Evolutionary conservation across 148 eudicot genomes (phyloP).

Genomic region (Chenopodium berlandieri): DNA sequence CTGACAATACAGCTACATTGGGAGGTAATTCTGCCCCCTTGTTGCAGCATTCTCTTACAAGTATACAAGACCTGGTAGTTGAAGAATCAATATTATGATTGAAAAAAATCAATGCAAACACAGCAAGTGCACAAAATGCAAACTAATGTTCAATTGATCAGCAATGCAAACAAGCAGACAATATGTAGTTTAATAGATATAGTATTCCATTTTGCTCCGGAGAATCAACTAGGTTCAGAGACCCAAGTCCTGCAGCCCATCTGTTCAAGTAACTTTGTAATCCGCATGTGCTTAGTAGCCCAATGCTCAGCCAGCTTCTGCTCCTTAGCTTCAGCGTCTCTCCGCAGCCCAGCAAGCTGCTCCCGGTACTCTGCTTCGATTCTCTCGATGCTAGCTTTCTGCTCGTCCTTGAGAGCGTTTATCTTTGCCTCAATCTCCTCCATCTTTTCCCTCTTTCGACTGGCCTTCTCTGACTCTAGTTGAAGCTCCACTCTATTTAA

Average conservation of each 20-base stretch:
- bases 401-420: slow-evolving; percentile 68
- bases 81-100: background rate
- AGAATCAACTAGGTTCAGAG: slow-evolving; percentile 36
- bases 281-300: slow-evolving; percentile 65
- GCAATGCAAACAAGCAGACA: slow-evolving; percentile 8
- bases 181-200: background rate
- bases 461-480: slow-evolving; percentile 69
- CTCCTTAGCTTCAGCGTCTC: slow-evolving; percentile 88
- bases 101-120: background rate
- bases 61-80: background rate
- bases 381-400: slow-evolving; percentile 52
- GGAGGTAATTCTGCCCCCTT: background rate
- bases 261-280: slow-evolving; percentile 70
- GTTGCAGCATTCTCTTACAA: background rate
- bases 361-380: slow-evolving; percentile 80
- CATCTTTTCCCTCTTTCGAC: slow-evolving; percentile 58
- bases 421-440: slow-evolving; percentile 77
- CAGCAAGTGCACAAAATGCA: background rate
- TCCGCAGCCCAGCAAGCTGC: slow-evolving; percentile 62
- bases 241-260: slow-evolving; percentile 48
- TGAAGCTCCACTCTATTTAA: slow-evolving; percentile 78
- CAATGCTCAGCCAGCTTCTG: slow-evolving; percentile 88
- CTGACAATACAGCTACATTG: background rate
- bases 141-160: slow-evolving; percentile 2
- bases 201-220: background rate